Evolutionary conservation across 2,329 filamentous ascomycete genomes (phyloP), one percentile per base, ranked within the genome.

Genomic region (Pyricularia grisea): DNA sequence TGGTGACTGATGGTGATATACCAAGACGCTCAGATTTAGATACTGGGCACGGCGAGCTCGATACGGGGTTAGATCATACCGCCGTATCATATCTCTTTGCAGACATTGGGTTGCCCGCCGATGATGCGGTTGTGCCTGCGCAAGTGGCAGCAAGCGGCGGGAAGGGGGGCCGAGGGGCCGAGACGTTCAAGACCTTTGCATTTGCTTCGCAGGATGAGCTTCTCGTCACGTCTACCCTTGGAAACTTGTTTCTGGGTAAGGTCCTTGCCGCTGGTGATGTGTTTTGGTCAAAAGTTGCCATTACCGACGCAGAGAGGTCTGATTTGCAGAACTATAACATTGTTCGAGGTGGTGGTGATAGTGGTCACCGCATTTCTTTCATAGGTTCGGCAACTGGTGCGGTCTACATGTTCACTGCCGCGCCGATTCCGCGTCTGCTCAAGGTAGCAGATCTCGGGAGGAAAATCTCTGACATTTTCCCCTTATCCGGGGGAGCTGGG

Each of bases 191-290:
- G 69, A 74, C 70, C 67, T 74, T 77, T 76, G 90, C 90, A 69
- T 87, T 94, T 74, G 85, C 93, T 71, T 92, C 90, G 70, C 91
- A 92, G 84, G 90, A 92, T 79, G 86, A 90, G 70, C 92, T 93
- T 76, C 87, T 93, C 71, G 90, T 82, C 69, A 70, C 70, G 4
- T 71, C 72, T 4, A 69, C 68, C 10, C 60, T 67, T 10, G 72
- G 73, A 11, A 61, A 71, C 6, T 65, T 74, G 7, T 67, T 74
- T n/a, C 67, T 71, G 0, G 73, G 73, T 5, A 42, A 69, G 2
- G 65, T 66, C n/a, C 23, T 67, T 6, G 66, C 12, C 14, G 36
- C 20, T 3, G 64, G 3, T 67, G 71, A 7, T 63, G 72, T n/a
- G 69, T 78, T 71, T 0, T 88, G 86, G 86, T 73, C 76, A 7